Conservation (phyloP, 805 yeast species). For the Candida incommunis region DNA sequence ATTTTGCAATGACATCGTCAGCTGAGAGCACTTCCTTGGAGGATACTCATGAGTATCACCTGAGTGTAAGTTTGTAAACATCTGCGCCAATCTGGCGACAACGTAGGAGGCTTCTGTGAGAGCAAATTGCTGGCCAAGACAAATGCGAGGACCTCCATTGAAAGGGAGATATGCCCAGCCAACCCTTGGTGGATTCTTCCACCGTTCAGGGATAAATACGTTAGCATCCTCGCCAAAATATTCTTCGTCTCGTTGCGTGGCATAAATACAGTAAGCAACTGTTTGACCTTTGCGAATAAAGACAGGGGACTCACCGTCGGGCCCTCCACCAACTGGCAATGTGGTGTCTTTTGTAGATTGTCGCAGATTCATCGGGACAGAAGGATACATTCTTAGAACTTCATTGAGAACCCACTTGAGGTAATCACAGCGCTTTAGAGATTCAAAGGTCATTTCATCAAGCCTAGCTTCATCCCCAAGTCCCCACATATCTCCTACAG, state of each 20-base stretch:
- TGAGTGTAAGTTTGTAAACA: conserved; percentile 14
- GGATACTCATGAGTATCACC: neutral
- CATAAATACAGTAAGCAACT: conserved; percentile 24
- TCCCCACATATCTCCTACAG: conserved; percentile 11
- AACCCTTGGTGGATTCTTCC: conserved; percentile 22
- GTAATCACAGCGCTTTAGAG: conserved; percentile 29
- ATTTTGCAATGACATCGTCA: neutral
- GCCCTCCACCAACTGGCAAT: conserved; percentile 38
- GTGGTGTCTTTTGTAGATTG: conserved; percentile 28
- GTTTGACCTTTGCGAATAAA: conserved; percentile 27
- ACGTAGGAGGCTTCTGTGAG: conserved; percentile 32
- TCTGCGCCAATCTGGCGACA: conserved; percentile 25
- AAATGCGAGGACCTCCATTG: conserved; percentile 37
- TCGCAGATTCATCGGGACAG: conserved; percentile 33
- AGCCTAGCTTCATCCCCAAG: conserved; percentile 13
- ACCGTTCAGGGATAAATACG: conserved; percentile 32
- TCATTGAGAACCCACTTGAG: conserved; percentile 31
- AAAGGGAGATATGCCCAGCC: conserved; percentile 34
- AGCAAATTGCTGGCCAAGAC: conserved; percentile 38
- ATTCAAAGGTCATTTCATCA: conserved; percentile 23
- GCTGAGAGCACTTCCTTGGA: neutral
- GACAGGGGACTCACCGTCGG: conserved; percentile 22
- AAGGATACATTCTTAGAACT: conserved; percentile 31
- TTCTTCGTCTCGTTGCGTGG: conserved; percentile 26
- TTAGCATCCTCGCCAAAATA: conserved; percentile 29